A percentile compares a stretch with the other conserved stretches of the same genome.
Conservation (phyloP, 371 early-diverging fungal genomes). For the Rhizopus stolonifer region DNA sequence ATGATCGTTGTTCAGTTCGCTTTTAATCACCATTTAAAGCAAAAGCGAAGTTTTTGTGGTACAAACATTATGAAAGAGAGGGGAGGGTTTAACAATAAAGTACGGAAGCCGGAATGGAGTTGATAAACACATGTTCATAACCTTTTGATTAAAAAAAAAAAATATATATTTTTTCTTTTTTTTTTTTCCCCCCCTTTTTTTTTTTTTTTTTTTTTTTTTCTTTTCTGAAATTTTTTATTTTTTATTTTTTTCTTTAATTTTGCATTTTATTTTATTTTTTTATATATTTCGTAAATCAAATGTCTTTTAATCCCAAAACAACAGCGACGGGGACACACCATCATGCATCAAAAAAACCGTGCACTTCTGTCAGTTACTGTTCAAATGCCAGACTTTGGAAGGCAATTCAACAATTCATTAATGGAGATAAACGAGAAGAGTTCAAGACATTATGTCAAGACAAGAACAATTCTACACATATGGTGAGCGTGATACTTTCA, state of each 20-base stretch:
- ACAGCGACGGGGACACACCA: slow-evolving; percentile 13
- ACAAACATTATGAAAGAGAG: background rate
- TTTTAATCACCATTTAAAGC: slow-evolving; percentile 1
- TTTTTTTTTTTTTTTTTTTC: slow-evolving; percentile 2
- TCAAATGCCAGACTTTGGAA: slow-evolving; percentile 31
- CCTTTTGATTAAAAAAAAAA: too few species aligned
- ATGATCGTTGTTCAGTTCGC: too few species aligned
- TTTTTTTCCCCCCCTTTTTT: slow-evolving; percentile 4
- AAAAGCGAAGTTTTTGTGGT: slow-evolving; percentile 11
- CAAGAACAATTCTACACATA: slow-evolving; percentile 11
- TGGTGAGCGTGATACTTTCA: slow-evolving; percentile 31
- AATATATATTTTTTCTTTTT: slow-evolving; percentile 7
- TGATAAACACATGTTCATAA: slow-evolving; percentile 10
- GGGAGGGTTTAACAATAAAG: background rate
- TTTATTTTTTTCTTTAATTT: slow-evolving; percentile 6
- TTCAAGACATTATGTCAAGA: slow-evolving; percentile 22
- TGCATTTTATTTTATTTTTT: background rate
- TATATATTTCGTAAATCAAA: background rate
- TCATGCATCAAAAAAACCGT: slow-evolving; percentile 32
- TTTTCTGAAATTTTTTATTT: background rate
- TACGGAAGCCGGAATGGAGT: slow-evolving; percentile 20
- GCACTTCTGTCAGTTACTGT: slow-evolving; percentile 29
- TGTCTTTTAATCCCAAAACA: slow-evolving; percentile 8
- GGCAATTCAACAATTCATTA: slow-evolving; percentile 32
- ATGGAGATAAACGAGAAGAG: slow-evolving; percentile 25